A percentile compares a stretch with the other conserved stretches of the same genome.
phyloP scores from a whole-genome alignment of 2,329 filamentous ascomycete species.

The Pestalotiopsis sp. region DNA sequence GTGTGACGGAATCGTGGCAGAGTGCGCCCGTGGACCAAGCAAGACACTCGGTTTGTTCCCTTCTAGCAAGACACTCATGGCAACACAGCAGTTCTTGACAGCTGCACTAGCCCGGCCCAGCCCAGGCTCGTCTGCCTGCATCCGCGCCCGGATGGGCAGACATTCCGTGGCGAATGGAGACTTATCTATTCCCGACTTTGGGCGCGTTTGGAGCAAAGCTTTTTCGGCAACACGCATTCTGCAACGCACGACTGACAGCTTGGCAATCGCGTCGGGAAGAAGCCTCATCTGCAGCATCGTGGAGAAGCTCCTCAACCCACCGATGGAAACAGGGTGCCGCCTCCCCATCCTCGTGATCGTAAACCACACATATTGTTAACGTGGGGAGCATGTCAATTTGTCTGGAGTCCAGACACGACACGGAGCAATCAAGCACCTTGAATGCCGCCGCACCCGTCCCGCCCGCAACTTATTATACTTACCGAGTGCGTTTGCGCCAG shows the following conservation, averaged over 20 bases:
- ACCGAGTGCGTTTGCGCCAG: background rate
- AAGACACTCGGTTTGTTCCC: background rate
- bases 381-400: background rate
- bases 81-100: background rate
- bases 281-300: background rate
- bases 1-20: background rate
- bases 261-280: background rate
- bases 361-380: background rate
- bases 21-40: background rate
- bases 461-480: background rate
- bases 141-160: background rate
- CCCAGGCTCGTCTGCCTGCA: background rate
- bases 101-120: background rate
- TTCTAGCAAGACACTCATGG: background rate
- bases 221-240: background rate
- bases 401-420: background rate
- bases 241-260: background rate
- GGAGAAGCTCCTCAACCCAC: background rate
- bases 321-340: background rate
- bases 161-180: background rate
- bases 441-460: background rate
- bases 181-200: background rate
- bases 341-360: background rate
- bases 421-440: background rate
- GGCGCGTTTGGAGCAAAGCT: background rate